A percentile compares a stretch with the other conserved stretches of the same genome.
These are phyloP conservation scores for Paulownia fortunei DNA, from an alignment of 257 asterid species.

Conservation along the genomic window DNA sequence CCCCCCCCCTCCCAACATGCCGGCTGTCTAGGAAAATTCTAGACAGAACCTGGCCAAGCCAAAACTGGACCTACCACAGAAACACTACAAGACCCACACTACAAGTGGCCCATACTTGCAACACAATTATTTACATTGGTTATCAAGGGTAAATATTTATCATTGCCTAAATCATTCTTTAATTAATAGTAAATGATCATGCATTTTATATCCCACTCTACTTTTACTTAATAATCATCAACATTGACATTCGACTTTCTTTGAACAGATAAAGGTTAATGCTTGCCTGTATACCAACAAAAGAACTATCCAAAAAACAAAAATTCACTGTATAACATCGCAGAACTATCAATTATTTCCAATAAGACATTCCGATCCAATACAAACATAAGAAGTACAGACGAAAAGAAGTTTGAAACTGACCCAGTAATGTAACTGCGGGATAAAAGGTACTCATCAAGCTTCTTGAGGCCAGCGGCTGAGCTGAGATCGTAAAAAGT, in stretches of 20 bases:
- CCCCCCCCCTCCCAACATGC: too few relatives aligned
- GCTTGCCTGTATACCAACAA: too few relatives aligned
- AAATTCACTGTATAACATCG: background rate
- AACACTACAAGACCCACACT: background rate
- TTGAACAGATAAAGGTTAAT: background rate
- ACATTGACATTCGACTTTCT: background rate
- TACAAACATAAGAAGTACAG: background rate
- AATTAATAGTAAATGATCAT: background rate
- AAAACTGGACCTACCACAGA: background rate
- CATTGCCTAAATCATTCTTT: background rate
- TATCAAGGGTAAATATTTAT: too few relatives aligned
- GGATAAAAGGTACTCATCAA: constrained; percentile 77
- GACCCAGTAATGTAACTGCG: constrained; percentile 91
- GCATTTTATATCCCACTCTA: background rate
- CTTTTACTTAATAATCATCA: background rate
- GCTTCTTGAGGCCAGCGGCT: constrained; percentile 77
- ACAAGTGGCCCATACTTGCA: background rate
- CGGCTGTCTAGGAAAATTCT: background rate
- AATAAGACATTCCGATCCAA: background rate
- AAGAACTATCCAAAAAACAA: too few relatives aligned
- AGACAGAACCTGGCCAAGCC: background rate
- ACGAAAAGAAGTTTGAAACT: constrained; percentile 13
- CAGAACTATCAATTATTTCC: background rate
- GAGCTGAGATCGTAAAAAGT: constrained; percentile 53
- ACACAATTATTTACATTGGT: background rate